Evolutionary conservation across 805 yeast species (phyloP).

Genomic region (Candida pseudoglaebosa): DNA sequence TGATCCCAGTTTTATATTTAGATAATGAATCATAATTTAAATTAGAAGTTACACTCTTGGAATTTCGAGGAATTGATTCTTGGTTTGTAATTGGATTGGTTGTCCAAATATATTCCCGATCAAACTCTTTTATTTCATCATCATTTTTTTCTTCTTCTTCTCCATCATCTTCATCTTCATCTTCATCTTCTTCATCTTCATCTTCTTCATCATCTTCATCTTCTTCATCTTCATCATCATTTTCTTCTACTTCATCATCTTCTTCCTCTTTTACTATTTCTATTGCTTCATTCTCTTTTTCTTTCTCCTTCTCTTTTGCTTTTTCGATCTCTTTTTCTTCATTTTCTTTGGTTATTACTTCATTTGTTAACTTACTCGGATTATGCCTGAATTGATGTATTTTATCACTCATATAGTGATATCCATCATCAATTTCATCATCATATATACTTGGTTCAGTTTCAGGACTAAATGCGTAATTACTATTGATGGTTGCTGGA

Average conservation of each 20-base stretch:
- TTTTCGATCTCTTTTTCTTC: not conserved
- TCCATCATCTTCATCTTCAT: slow-evolving; percentile 5
- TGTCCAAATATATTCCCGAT: not conserved
- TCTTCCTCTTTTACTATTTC: not conserved
- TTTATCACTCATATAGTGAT: slow-evolving; percentile 1
- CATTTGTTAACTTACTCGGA: too few species aligned
- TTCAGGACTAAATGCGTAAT: not conserved
- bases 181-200: slow-evolving; percentile 7
- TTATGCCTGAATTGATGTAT: not conserved
- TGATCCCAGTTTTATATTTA: not conserved
- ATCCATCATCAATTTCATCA: slow-evolving; percentile 6
- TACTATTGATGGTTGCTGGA: slow-evolving; percentile 1
- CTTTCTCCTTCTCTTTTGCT: too few species aligned
- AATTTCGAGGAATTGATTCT: not conserved
- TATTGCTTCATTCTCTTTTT: too few species aligned
- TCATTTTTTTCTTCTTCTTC: slow-evolving; percentile 5
- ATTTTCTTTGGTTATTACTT: not conserved
- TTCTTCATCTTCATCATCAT: too few species aligned
- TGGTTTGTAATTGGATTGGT: not conserved
- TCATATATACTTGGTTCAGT: slow-evolving; percentile 2
- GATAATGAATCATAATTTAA: not conserved
- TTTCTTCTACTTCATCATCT: not conserved
- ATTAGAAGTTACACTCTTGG: not conserved
- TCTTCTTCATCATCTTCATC: not conserved
- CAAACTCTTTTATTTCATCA: not conserved